These are phyloP conservation scores for Penicillium aurantiogriseum DNA, from an alignment of 2,329 filamentous ascomycete species.

Conservation along the genomic window DNA sequence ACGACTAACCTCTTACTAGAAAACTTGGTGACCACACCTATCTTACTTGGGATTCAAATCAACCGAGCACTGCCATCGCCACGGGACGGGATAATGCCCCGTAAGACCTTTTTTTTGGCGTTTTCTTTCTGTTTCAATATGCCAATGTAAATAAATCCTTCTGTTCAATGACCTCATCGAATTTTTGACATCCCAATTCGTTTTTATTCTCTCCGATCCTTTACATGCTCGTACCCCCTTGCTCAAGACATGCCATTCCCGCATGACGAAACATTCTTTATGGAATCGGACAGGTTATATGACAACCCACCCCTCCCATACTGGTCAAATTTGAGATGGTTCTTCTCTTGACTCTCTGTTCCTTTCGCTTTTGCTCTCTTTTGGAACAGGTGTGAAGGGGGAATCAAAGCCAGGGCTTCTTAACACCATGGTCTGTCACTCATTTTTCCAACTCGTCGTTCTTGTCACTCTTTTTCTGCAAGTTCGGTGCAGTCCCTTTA, in stretches of 20 bases:
- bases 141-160: conserved; percentile 20
- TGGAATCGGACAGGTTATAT: conserved; percentile 2
- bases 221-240: conserved; percentile 14
- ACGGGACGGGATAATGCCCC: conserved; percentile 52
- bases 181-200: conserved; percentile 13
- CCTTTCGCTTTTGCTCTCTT: neutral
- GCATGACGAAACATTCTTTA: conserved; percentile 23
- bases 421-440: conserved; percentile 28
- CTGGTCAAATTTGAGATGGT: neutral
- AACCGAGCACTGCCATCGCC: conserved; percentile 56
- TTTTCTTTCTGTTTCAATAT: conserved; percentile 7
- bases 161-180: conserved; percentile 17
- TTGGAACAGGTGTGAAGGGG: conserved; percentile 10
- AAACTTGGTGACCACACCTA: conserved; percentile 99
- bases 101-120: conserved; percentile 8
- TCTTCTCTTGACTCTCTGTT: neutral
- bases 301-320: neutral
- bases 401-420: conserved; percentile 11
- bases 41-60: conserved; percentile 86
- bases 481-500: conserved; percentile 19
- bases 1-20: conserved; percentile 46
- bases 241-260: conserved; percentile 21
- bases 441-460: conserved; percentile 19
- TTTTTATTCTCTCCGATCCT: neutral
- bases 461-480: conserved; percentile 19